Base-by-base conservation (phyloP, 2,329 filamentous ascomycete genomes). In the Penicillium hordei region DNA sequence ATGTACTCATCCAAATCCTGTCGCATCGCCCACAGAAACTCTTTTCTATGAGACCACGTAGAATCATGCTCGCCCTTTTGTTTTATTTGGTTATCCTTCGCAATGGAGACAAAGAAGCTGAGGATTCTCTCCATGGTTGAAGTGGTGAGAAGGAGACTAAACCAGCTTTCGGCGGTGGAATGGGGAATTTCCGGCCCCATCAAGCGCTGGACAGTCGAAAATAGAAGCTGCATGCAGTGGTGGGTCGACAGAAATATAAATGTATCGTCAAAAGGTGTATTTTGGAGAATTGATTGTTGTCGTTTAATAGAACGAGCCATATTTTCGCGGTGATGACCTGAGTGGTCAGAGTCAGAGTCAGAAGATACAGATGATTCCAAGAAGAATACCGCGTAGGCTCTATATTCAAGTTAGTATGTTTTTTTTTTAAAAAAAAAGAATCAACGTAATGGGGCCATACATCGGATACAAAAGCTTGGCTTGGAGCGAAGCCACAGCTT, bases 21-120 rank as follows among this genome's bases (percentile, higher is more conserved):
- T 13, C 66, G 65, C 68, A 70, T 70, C 12, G 57, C 57, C 65
- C 62, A 65, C 50, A 70, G 31, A 31, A 69, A 70, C 21, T 70
- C 64, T 29, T 61, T 64, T 7, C 60, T 62, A 51, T 58, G 60
- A 9, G 64, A 64, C 68, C 67, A 69, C 17, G 52, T 58, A 4
- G 56, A 63, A 19, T 42, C 15, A 27, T 58, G 59, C 10, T 38
- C 36, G 6, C 36, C 33, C 1, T 40, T 42, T 13, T 52, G 27
- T 21, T 55, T 52, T 31, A n/a, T 56, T 27, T 56, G 45, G 27
- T 63, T 55, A 43, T 69, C 68, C 8, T 61, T 55, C 1, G 66
- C 56, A 2, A 64, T 56, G 7, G 65, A 62, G 12, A 52, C 12
- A 46, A 70, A 70, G 34, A 70, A 68, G 9, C 60, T 33, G 5